Percentiles rank a stretch among this genome's conserved stretches.
phyloP scores from a whole-genome alignment of 352 stramenopile genomes.

The Phytophthora parvispora region DNA sequence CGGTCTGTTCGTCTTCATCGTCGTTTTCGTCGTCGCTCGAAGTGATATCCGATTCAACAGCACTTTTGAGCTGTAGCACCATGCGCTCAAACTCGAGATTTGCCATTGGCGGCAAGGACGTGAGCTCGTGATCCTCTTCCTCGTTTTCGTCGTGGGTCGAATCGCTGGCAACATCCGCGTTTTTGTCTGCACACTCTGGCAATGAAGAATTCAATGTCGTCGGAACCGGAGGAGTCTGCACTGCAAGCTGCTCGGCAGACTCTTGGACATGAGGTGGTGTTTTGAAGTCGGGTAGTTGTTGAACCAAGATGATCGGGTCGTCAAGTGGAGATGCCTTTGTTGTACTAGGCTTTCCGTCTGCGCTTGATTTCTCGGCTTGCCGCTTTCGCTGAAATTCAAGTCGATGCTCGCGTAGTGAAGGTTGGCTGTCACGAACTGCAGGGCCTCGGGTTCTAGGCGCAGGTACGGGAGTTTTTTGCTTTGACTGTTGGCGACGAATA shows the following conservation, averaged over 20 bases:
- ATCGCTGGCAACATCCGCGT: background rate
- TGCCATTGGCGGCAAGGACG: conserved; percentile 20
- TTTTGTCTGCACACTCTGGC: conserved; percentile 18
- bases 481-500: conserved; percentile 15
- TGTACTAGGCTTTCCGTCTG: background rate
- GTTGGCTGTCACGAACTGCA: conserved; percentile 6
- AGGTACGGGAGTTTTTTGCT: conserved; percentile 16
- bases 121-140: conserved; percentile 26
- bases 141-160: conserved; percentile 12
- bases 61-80: conserved; percentile 78
- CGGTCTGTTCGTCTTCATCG: conserved; percentile 41
- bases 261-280: background rate
- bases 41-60: conserved; percentile 46
- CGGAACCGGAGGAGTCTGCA: conserved; percentile 34
- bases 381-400: conserved; percentile 53
- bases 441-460: conserved; percentile 9
- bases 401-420: conserved; percentile 30
- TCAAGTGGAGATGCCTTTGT: conserved; percentile 48
- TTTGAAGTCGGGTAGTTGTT: conserved; percentile 63
- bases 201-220: conserved; percentile 12
- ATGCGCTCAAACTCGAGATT: conserved; percentile 84
- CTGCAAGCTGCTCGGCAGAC: background rate
- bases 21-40: conserved; percentile 47
- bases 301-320: conserved; percentile 78
- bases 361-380: conserved; percentile 26